A percentile compares a stretch with the other conserved stretches of the same genome.
Evolutionary conservation across 2,329 filamentous ascomycete species (phyloP).

Genomic region (Escovopsis sp.): DNA sequence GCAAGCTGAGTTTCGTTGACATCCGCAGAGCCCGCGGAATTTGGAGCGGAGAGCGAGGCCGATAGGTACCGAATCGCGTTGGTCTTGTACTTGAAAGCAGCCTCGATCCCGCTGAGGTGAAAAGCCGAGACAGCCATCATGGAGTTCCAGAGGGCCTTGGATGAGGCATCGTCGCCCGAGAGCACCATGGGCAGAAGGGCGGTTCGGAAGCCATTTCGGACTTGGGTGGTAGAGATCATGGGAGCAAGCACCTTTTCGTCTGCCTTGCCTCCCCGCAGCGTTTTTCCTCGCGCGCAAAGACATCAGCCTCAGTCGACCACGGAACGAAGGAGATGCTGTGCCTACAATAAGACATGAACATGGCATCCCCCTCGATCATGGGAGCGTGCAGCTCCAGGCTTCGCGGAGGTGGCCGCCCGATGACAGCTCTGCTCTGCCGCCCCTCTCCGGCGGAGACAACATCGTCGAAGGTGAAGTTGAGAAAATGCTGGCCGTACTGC

Average conservation of each 20-base stretch:
- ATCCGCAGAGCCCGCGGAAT: conserved; percentile 10
- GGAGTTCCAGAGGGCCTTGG: conserved; percentile 25
- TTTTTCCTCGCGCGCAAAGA: not conserved
- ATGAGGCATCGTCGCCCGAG: conserved; percentile 16
- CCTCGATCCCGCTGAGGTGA: conserved; percentile 22
- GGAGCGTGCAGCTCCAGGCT: conserved; percentile 6
- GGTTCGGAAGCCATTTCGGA: conserved; percentile 30
- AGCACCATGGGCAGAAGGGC: conserved; percentile 31
- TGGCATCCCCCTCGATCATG: conserved; percentile 5
- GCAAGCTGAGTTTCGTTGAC: conserved; percentile 25
- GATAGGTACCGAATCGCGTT: conserved; percentile 24
- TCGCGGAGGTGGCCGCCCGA: conserved; percentile 1
- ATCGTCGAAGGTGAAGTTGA: conserved; percentile 24
- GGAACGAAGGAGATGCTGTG: not conserved
- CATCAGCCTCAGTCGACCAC: not conserved
- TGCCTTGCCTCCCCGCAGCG: conserved; percentile 7
- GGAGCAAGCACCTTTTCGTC: conserved; percentile 23
- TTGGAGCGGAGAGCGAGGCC: conserved; percentile 17
- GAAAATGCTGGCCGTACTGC: conserved; percentile 21
- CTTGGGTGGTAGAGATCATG: conserved; percentile 31
- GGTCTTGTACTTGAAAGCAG: conserved; percentile 26
- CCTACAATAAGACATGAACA: conserved; percentile 11
- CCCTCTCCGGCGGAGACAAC: conserved; percentile 8
- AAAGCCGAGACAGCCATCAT: conserved; percentile 29
- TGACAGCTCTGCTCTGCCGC: conserved; percentile 1